A percentile compares a stretch with the other conserved stretches of the same genome.
Evolutionary conservation across 495 filamentous ascomycete genomes (phyloP).

Genomic region (Xylaria venustula): DNA sequence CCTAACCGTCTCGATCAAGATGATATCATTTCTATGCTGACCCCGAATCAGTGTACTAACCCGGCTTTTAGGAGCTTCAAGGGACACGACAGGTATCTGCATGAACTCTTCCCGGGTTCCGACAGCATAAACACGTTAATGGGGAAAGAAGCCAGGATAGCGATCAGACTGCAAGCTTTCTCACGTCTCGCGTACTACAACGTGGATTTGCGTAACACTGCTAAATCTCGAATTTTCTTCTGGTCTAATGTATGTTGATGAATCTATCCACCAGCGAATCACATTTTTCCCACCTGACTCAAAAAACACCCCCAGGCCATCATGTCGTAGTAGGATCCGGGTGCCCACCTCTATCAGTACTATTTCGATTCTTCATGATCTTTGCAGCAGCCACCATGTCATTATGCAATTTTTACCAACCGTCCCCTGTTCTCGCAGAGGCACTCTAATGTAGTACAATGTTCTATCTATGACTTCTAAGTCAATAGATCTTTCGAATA

Average conservation of each 20-base stretch:
- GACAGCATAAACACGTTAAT: constrained; percentile 50
- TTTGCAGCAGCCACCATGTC: too few species aligned
- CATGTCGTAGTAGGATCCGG: too few species aligned
- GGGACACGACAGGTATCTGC: constrained; percentile 38
- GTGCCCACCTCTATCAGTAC: not conserved
- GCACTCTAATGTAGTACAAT: too few species aligned
- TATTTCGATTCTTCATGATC: too few species aligned
- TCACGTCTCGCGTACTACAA: constrained; percentile 55
- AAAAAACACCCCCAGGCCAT: constrained; percentile 36
- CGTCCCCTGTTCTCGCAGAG: too few species aligned
- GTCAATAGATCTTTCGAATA: constrained; percentile 51
- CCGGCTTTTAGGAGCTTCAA: constrained; percentile 52
- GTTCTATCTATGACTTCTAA: constrained; percentile 28
- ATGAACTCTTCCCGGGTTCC: constrained; percentile 46
- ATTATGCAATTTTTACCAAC: too few species aligned
- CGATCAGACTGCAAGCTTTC: constrained; percentile 52
- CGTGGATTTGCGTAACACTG: constrained; percentile 50
- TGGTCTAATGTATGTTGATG: constrained; percentile 43
- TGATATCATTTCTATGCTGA: constrained; percentile 12
- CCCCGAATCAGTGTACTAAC: constrained; percentile 41
- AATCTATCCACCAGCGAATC: constrained; percentile 50
- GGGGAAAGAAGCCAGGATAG: constrained; percentile 45
- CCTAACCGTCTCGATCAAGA: constrained; percentile 22
- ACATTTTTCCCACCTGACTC: constrained; percentile 53
- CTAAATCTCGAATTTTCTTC: constrained; percentile 46